Evolutionary conservation across 2,329 filamentous ascomycete genomes (phyloP), one percentile per base, ranked within the genome.

Genomic region (Xylaria digitata): DNA sequence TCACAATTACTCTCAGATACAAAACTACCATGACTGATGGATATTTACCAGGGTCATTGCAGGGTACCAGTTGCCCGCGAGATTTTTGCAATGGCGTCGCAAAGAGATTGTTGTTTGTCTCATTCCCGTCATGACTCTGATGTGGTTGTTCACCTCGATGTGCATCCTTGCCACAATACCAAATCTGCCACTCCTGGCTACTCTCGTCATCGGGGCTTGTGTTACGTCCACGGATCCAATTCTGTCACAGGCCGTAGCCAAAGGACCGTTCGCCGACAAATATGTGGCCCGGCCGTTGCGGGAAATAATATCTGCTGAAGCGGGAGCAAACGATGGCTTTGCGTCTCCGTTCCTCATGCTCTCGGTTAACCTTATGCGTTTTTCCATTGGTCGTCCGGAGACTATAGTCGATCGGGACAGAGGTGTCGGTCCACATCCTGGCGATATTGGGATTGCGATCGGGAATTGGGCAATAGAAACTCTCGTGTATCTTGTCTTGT

Each of bases 201-300:
- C 85, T 1, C 77, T 90, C 46, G 86, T 87, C 21, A 87, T 90
- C 66, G 87, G 82, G 2, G 86, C 87, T 0, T 88, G 85, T 57
- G 86, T 89, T 11, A 88, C 87, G 2, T 88, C 83, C 63, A 90
- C 87, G 0, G 88, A 89, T 66, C 87, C 87, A 0, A 81, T 89
- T n/a, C 78, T 90, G 5, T 88, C 86, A 0, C 87, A 89, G 71
- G 86, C 86, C 30, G 82, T 89, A 17, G 88, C 87, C 19, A 89
- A 89, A 73, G 87, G 87, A 0, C 85, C 86, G 0, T 89, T 90
- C 70, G 82, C 88, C 0, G 87, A 90, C 71, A 88, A 87, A 66
- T 89, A 84, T 65, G 87, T 90, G 2, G 80, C 84, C 9, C 82
- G 86, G 1, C 80, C 83, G 2, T 78, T 90, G 3, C 82, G 87